phyloP scores from a whole-genome alignment of 139 green algal species.

The Pleodorina starrii region DNA sequence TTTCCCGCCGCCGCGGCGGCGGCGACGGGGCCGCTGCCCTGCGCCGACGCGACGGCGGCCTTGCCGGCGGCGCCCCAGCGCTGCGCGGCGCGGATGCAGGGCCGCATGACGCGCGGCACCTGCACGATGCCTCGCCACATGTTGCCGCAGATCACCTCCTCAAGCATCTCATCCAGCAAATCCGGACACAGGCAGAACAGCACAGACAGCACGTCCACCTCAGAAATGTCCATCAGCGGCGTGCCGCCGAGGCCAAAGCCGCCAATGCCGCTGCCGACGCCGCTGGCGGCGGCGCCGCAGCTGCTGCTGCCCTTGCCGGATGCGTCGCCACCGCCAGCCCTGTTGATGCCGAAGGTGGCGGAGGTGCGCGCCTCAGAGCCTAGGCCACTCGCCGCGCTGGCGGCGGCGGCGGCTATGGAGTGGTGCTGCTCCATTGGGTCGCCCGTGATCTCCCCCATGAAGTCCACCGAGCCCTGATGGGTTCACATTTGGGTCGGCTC shows the following conservation, averaged over 20 bases:
- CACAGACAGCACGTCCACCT: conserved; percentile 30
- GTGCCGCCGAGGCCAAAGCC: neutral
- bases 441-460: conserved; percentile 30
- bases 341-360: neutral
- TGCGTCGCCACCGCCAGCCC: neutral
- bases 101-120: conserved; percentile 43
- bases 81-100: conserved; percentile 35
- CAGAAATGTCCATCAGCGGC: neutral
- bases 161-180: conserved; percentile 45
- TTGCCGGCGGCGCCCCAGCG: conserved; percentile 4
- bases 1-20: neutral
- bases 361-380: neutral
- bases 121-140: conserved; percentile 41
- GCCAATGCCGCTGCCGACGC: neutral
- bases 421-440: neutral
- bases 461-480: conserved; percentile 30
- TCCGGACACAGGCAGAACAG: conserved; percentile 42
- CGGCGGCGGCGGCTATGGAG: neutral
- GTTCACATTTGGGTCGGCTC: too few species aligned
- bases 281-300: neutral
- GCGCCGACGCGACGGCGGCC: neutral
- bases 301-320: neutral
- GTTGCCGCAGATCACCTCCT: conserved; percentile 47
- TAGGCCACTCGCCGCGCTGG: neutral
- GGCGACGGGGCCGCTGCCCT: too few species aligned